Base-by-base conservation (phyloP, 2,329 filamentous ascomycete species). In the Claviceps purpurea region DNA sequence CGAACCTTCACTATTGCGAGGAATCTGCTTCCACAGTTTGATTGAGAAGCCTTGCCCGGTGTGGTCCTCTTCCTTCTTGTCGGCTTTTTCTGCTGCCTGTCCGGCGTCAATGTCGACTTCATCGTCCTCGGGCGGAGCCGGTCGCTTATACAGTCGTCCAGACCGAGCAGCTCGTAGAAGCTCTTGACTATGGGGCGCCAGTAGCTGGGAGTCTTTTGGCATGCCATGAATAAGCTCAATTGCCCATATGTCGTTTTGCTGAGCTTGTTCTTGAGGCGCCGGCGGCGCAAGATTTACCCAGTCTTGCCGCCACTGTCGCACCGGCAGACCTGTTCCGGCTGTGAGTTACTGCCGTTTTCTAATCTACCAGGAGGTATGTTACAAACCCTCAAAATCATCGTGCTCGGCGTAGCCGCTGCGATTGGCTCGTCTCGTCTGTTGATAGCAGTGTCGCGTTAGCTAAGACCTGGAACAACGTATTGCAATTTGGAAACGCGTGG, bases 241-340 rank as follows among this genome's bases (percentile, higher is more conserved):
- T n/a, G 82, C 83, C 79, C 85, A 91, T 50, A 79, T 73, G 64
- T 85, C 79, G 61, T 82, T 80, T 58, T 76, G 76, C 56, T 81
- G 74, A 37, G 70, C 73, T 30, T 76, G 80, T 59, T 90, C 85
- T 56, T 80, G 73, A 40, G 79, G 75, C 10, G 77, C 72, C 13
- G 79, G 79, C 50, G 87, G 83, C 58, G 81, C 81, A 62, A 91
- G 72, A 43, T 72, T 84, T 52, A 88, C 77, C 68, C 73, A 74
- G 54, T 85, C 81, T 57, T 86, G 82, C 52, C 87, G 82, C 85
- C 89, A 97, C 77, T 95, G 89, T 62, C 89, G 85, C 53, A 96
- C 85, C 16, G 91, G 91, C 11, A 96, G 77, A 54, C 89, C 88
- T 75, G 79, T 73, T 38, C 34, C 24, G 16, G n/a, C 44, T 16